Conservation (phyloP, 768 basidiomycete species). For the Tricholomella constricta region DNA sequence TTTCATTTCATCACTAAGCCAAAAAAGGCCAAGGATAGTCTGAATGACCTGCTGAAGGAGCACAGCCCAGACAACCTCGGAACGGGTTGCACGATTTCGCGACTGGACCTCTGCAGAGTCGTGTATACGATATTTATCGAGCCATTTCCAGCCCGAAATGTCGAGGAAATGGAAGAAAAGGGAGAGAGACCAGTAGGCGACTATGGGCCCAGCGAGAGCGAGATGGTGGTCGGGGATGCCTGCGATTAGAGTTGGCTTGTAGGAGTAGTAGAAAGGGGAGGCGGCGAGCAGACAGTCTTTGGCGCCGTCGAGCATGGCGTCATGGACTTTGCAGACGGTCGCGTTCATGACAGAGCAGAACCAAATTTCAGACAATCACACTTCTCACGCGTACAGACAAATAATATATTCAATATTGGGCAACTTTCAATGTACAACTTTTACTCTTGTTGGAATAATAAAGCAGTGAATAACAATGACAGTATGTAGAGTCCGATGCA, state of each 20-base stretch:
- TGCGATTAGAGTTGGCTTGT: constrained; percentile 48
- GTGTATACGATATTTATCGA: constrained; percentile 87
- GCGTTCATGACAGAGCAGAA: constrained; percentile 32
- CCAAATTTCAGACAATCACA: constrained; percentile 9
- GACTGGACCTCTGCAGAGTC: constrained; percentile 77
- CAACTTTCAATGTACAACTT: constrained; percentile 11
- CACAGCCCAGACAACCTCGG: constrained; percentile 78
- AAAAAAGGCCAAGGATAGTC: constrained; percentile 70
- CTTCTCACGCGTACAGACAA: constrained; percentile 10
- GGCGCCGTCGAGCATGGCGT: constrained; percentile 23
- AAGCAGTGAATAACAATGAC: constrained; percentile 18
- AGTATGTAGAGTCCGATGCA: constrained; percentile 17
- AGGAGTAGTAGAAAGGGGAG: constrained; percentile 59
- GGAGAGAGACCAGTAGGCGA: constrained; percentile 85
- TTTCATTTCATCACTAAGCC: constrained; percentile 52
- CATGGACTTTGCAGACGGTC: constrained; percentile 33
- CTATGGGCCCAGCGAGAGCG: constrained; percentile 71
- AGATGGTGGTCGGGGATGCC: constrained; percentile 70
- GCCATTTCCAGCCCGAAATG: constrained; percentile 69
- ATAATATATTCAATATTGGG: constrained; percentile 10
- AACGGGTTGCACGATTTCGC: constrained; percentile 72
- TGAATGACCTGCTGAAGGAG: constrained; percentile 86
- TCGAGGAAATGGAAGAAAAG: constrained; percentile 84
- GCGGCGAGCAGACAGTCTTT: constrained; percentile 28
- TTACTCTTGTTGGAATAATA: constrained; percentile 16